Conservation (phyloP, 1,139 yeast genomes). For the Hemisphaericaspora subhashii region DNA sequence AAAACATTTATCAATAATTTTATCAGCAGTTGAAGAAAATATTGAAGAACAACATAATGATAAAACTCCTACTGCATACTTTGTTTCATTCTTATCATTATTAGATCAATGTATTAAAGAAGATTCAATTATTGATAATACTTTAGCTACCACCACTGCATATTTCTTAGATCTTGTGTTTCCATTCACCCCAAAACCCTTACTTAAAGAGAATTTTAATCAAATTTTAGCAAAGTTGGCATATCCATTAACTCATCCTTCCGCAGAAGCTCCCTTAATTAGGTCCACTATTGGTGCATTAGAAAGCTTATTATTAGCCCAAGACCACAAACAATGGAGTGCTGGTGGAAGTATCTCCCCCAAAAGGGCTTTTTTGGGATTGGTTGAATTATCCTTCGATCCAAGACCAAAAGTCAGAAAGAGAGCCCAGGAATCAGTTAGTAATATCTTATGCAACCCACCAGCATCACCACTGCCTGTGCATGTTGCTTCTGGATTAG, state of each 20-base stretch:
- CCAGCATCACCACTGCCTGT: conserved; percentile 81
- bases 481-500: conserved; percentile 71
- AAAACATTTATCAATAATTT: conserved; percentile 67
- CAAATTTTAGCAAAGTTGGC: conserved; percentile 80
- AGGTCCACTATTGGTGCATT: conserved; percentile 84
- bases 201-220: conserved; percentile 70
- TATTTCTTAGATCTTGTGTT: conserved; percentile 80
- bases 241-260: conserved; percentile 68
- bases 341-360: conserved; percentile 63
- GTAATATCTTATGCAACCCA: conserved; percentile 59
- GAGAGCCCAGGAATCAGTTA: conserved; percentile 88
- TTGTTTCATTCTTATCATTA: conserved; percentile 78
- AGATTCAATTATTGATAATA: conserved; percentile 55
- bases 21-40: conserved; percentile 89
- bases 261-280: conserved; percentile 80
- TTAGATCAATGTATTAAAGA: conserved; percentile 70
- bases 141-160: conserved; percentile 71
- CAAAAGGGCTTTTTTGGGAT: conserved; percentile 75
- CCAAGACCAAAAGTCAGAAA: conserved; percentile 94
- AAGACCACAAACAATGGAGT: conserved; percentile 77
- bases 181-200: conserved; percentile 69
- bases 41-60: conserved; percentile 68
- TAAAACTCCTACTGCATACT: conserved; percentile 69
- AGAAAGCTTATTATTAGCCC: conserved; percentile 76
- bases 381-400: conserved; percentile 79